Conservation (phyloP, 352 stramenopile genomes). For the Globisporangium cystogenes region DNA sequence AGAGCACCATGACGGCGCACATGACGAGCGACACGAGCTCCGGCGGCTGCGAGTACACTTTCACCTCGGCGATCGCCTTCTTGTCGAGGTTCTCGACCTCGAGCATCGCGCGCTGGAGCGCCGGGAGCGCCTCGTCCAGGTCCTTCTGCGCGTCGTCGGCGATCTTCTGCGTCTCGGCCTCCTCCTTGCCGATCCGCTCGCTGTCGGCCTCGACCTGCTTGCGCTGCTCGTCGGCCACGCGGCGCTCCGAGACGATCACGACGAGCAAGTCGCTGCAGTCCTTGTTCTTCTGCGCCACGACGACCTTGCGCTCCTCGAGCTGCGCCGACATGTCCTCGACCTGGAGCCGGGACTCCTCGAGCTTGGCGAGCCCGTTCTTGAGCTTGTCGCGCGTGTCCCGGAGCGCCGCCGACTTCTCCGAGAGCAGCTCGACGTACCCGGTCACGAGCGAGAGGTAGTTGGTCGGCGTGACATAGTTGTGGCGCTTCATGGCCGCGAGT, state of each 20-base stretch:
- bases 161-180: slow-evolving; percentile 92
- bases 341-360: slow-evolving; percentile 77
- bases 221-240: slow-evolving; percentile 91
- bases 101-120: slow-evolving; percentile 89
- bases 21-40: slow-evolving; percentile 91
- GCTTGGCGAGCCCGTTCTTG: slow-evolving; percentile 76
- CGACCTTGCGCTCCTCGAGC: slow-evolving; percentile 84
- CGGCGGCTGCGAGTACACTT: slow-evolving; percentile 93
- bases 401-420: slow-evolving; percentile 70
- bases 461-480: slow-evolving; percentile 94
- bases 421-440: slow-evolving; percentile 82
- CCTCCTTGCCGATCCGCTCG: slow-evolving; percentile 89
- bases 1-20: slow-evolving; percentile 96
- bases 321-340: slow-evolving; percentile 87
- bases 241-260: slow-evolving; percentile 91
- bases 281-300: slow-evolving; percentile 91
- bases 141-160: slow-evolving; percentile 94
- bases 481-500: slow-evolving; percentile 85
- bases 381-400: slow-evolving; percentile 75
- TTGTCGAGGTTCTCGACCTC: slow-evolving; percentile 97
- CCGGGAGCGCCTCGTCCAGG: slow-evolving; percentile 91
- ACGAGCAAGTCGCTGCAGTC: slow-evolving; percentile 94
- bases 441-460: slow-evolving; percentile 93
- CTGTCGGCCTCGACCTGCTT: slow-evolving; percentile 93
- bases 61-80: slow-evolving; percentile 92